Evolutionary conservation across 768 basidiomycete species (phyloP), one percentile per base, ranked within the genome.

Genomic region (Crassisporium funariophilum): DNA sequence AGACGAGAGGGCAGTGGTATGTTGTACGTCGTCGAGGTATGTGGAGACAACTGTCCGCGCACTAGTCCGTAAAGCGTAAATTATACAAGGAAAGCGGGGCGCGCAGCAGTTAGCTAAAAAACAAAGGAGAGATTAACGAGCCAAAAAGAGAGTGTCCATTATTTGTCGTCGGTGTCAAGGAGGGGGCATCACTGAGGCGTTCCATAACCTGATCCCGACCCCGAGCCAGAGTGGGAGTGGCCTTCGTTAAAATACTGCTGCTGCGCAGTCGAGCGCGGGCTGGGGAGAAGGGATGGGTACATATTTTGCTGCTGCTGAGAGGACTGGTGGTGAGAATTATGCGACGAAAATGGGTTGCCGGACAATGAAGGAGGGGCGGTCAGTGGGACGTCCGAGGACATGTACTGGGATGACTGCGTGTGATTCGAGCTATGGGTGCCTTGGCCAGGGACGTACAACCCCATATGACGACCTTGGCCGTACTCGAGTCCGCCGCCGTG

Each of bases 321-420:
- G 15, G 60, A 57, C 3, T 63, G 53, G 27, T 62, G 58, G 41
- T 67, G 68, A 21, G 66, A 65, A 31, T 54, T 50, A 41, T 67
- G 64, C 12, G 65, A 60, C 19, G 66, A 68, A 53, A 73, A 77
- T 2, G 73, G 71, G 53, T 75, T 73, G 44, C 63, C 65, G 22
- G 77, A 68, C 53, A 81, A 62, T 40, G 80, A 71, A 16, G 79
- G 68, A 0, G 79, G 73, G 4, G 80, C 77, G 15, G 80, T 77
- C 56, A 82, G 68, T 7, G 82, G 78, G 16, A 80, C 69, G 16
- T 72, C 72, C 38, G 70, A 69, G 43, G 67, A 58, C 50, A 69
- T 61, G 57, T 70, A 72, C 41, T 69, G 66, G 20, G 66, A 61
- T 17, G 69, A 60, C 5, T 59, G 65, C 21, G 61, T 56, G 47